Base-by-base conservation (phyloP, 1,284 basidiomycete genomes). In the Marasmius tenuissimus region DNA sequence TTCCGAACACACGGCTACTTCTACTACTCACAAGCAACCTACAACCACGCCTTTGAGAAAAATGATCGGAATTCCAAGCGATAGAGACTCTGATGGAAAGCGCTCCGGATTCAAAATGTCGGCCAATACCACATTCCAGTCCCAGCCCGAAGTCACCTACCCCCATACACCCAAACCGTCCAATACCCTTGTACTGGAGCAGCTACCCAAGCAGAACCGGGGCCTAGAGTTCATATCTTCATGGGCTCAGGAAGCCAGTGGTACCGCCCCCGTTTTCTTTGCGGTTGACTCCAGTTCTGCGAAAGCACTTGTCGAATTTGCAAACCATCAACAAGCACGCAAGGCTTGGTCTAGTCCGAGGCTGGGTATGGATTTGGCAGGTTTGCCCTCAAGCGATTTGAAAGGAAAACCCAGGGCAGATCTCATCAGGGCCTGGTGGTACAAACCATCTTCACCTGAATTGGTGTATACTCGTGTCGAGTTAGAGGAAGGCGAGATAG, bases 101-200 rank as follows among this genome's bases (percentile, higher is more conserved):
- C 78, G 78, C 63, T 78, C 80, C n/a, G 69, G 72, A 3, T 81
- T 79, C 67, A 68, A 73, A 20, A 67, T 74, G 22, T 68, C 73
- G 3, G 50, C 69, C 0, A 60, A 66, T 33, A 71, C 66, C 18
- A 60, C 69, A 58, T 62, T 64, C 60, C 49, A 71, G 49, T 59
- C 67, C 64, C 34, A 65, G 58, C 22, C 67, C 56, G 50, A 61
- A 16, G 58, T 65, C 33, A 61, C 60, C 40, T 53, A 49, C 45
- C 59, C 66, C 7, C 76, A 79, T 57, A 65, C 69, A 10, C 83
- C 84, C 27, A 78, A 80, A 60, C 78, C 80, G 6, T 70, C 77
- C 1, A 75, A 81, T n/a, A 84, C 85, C 0, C 72, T 89, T 34
- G 81, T 89, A 34, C 79, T 89, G 73, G 85, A 86, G 61, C 78